Conservation (phyloP, 345 rosid genomes). For the Eucalyptus grandis region DNA sequence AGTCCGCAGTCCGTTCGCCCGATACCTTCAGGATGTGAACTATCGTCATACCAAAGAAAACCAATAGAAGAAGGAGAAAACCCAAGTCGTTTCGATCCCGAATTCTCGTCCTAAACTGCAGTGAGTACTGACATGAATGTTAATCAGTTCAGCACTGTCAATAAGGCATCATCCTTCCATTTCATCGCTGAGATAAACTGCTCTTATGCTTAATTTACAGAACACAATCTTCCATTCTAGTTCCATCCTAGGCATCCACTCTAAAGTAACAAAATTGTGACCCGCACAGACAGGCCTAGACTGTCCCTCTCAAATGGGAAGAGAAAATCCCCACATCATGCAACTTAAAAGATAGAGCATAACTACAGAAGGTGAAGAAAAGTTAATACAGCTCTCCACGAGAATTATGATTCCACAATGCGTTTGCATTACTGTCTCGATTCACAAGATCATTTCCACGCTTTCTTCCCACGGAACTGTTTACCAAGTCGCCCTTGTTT, state of each 20-base stretch:
- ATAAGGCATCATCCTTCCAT: neutral
- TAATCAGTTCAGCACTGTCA: neutral
- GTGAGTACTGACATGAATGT: neutral
- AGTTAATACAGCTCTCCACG: neutral
- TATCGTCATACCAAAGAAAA: neutral
- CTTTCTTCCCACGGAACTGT: conserved; percentile 83
- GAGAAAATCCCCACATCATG: neutral
- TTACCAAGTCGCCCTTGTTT: conserved; percentile 36
- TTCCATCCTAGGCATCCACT: neutral
- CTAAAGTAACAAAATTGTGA: neutral
- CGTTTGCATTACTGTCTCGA: neutral
- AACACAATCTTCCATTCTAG: neutral
- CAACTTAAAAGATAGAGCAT: neutral
- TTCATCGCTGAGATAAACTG: neutral
- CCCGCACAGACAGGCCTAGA: neutral
- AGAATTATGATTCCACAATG: neutral
- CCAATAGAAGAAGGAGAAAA: neutral
- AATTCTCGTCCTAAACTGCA: neutral
- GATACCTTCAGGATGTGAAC: neutral
- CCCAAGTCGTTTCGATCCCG: neutral
- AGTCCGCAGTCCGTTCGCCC: neutral
- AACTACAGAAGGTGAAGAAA: neutral
- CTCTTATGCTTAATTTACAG: neutral
- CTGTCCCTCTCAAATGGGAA: neutral
- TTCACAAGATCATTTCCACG: conserved; percentile 46